Percentiles rank a stretch among this genome's conserved stretches.
Evolutionary conservation across 352 stramenopile genomes (phyloP).

Genomic region (Peronospora farinosa): DNA sequence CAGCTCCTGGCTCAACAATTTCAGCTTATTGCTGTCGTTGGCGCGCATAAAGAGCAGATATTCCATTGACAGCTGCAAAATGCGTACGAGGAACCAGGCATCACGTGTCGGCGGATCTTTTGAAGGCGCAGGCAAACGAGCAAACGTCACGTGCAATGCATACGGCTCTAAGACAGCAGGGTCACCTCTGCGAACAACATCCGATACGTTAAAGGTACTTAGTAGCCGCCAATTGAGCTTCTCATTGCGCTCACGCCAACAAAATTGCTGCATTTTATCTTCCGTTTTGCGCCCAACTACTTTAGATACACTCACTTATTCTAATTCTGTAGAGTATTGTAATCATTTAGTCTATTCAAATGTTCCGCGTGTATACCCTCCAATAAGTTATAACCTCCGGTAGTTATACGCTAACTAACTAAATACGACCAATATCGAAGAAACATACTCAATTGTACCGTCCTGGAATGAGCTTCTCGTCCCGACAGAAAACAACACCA

Average conservation of each 20-base stretch:
- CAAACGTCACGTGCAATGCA: slow-evolving; percentile 70
- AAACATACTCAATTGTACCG: no score
- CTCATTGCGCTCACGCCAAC: slow-evolving; percentile 69
- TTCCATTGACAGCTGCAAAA: slow-evolving; percentile 71
- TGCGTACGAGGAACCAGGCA: slow-evolving; percentile 62
- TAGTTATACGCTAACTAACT: no score
- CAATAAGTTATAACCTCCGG: no score
- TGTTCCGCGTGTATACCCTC: no score
- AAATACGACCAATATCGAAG: no score
- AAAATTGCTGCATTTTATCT: slow-evolving; percentile 39
- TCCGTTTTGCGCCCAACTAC: no score
- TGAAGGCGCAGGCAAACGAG: slow-evolving; percentile 31
- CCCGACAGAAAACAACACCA: no score
- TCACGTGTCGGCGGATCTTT: slow-evolving; percentile 31
- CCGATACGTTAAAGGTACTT: slow-evolving; percentile 36
- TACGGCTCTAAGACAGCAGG: slow-evolving; percentile 58
- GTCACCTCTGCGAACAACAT: slow-evolving; percentile 49
- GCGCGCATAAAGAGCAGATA: slow-evolving; percentile 67
- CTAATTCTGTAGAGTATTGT: no score
- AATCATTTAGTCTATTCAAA: no score
- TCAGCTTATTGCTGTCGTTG: slow-evolving; percentile 42
- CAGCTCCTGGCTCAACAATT: slow-evolving; percentile 49
- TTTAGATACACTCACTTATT: no score
- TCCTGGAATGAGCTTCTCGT: no score
- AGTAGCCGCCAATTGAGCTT: slow-evolving; percentile 70